Conservation (phyloP, 306 rosid genomes). For the Vigna nakashimae region DNA sequence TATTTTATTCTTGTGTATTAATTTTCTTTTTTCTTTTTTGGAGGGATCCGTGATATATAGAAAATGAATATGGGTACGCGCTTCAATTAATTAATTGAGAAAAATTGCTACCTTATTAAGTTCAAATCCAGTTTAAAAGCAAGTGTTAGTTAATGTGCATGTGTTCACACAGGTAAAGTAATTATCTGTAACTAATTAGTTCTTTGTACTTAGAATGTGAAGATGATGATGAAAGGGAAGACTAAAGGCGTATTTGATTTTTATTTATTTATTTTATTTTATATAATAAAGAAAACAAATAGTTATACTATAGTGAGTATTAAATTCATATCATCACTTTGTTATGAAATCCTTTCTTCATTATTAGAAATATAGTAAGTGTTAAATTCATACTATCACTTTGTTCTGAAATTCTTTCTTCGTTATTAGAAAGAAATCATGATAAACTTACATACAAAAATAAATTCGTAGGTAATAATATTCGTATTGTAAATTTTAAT, state of each 20-base stretch:
- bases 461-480: too few species aligned
- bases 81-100: neutral
- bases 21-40: neutral
- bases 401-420: too few species aligned
- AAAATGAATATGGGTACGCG: neutral
- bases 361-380: too few species aligned
- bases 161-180: neutral
- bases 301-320: neutral
- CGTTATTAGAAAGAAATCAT: too few species aligned
- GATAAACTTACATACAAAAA: too few species aligned
- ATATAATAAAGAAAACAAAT: neutral
- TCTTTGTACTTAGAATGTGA: neutral
- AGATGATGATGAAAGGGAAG: neutral
- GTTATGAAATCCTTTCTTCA: too few species aligned
- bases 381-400: too few species aligned
- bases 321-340: too few species aligned
- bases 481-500: too few species aligned
- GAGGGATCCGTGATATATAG: neutral
- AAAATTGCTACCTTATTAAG: neutral
- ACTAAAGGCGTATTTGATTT: neutral
- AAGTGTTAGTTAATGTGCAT: constrained; percentile 16
- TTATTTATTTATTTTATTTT: neutral
- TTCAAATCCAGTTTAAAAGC: neutral
- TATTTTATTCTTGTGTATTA: neutral
- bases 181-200: neutral